Evolutionary conservation across 768 basidiomycete genomes (phyloP), one percentile per base, ranked within the genome.

Genomic region (Mycena rebaudengoi): DNA sequence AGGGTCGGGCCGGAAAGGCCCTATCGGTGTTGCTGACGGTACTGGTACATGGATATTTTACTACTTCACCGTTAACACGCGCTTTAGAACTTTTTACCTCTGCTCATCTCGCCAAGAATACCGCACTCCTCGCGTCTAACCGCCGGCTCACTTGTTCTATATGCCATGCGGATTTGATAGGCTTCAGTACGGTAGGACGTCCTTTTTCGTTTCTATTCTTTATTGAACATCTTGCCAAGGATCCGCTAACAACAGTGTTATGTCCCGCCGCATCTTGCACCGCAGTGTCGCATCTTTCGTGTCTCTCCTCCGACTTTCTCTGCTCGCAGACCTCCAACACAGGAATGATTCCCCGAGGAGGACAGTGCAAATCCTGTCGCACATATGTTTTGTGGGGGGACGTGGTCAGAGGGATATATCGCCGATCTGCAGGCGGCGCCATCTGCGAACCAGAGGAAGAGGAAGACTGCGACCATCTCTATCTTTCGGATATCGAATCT

Each of bases 361-460:
- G 90, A 7, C 67, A 74, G 23, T 92, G 91, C 69, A 73, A 66
- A 13, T 75, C 78, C 2, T 92, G 91, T 65, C 63, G 71, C 5
- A 71, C 76, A 0, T 91, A 89, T 67, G 80, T 79, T 5, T 79
- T 91, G 0, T 92, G 90, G 90, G 90, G 91, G 6, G 90, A 92
- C 67, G 72, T 92, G 21, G 75, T 91, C 28, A 82, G 85, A 14
- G 89, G 88, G 3, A 86, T 83, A 67, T 89, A 86, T 70, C 80
- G 89, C 18, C 81, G 89, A 26, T 74, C 72, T 23, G 65, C 75
- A 18, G 79, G 80, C 7, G 75, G 75, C n/a, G 69, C 71, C 29
- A 41, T 72, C 5, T 68, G 69, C 2, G 74, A 72, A 25, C 67
- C 68, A 26, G 75, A 78, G 23, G 74, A 75, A 14, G 54, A 50